phyloP scores from a whole-genome alignment of 1,139 yeast genomes.

The Trichomonascaceae sp. region DNA sequence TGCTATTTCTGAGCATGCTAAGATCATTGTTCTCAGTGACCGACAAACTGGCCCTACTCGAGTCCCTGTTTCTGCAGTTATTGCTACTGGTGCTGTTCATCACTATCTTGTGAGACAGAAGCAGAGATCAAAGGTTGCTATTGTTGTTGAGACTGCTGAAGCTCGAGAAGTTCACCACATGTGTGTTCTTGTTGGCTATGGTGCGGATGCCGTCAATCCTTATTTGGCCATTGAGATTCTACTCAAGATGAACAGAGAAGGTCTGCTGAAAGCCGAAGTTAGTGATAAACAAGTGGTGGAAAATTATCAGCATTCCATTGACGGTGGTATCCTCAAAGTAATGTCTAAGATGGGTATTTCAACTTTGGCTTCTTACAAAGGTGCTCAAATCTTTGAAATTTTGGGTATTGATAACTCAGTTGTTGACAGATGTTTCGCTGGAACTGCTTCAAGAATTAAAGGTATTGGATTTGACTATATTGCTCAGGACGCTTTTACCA shows the following conservation, averaged over 20 bases:
- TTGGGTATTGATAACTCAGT: conserved; percentile 94
- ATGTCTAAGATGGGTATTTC: conserved; percentile 99
- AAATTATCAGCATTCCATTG: conserved; percentile 78
- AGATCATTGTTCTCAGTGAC: conserved; percentile 74
- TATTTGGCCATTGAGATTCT: conserved; percentile 89
- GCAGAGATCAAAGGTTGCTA: conserved; percentile 92
- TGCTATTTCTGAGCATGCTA: conserved; percentile 71
- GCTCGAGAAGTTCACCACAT: conserved; percentile 97
- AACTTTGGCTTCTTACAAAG: conserved; percentile 93
- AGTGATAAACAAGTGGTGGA: conserved; percentile 55
- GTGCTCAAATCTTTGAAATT: conserved; percentile 97
- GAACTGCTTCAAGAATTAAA: conserved; percentile 93
- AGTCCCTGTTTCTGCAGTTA: conserved; percentile 78
- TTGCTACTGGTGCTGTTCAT: conserved; percentile 97
- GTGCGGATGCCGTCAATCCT: conserved; percentile 95
- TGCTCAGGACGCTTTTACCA: conserved; percentile 91
- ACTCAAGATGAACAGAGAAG: conserved; percentile 76
- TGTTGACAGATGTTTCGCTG: conserved; percentile 91
- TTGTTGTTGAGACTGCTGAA: conserved; percentile 89
- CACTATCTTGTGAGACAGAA: conserved; percentile 94
- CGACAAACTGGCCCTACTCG: conserved; percentile 53
- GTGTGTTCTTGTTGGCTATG: conserved; percentile 91
- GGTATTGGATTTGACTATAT: conserved; percentile 94
- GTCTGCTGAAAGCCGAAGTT: conserved; percentile 54
- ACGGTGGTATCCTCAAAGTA: conserved; percentile 88